Evolutionary conservation across 2,329 filamentous ascomycete genomes (phyloP), one percentile per base, ranked within the genome.

Genomic region (Aplosporella prunicola): DNA sequence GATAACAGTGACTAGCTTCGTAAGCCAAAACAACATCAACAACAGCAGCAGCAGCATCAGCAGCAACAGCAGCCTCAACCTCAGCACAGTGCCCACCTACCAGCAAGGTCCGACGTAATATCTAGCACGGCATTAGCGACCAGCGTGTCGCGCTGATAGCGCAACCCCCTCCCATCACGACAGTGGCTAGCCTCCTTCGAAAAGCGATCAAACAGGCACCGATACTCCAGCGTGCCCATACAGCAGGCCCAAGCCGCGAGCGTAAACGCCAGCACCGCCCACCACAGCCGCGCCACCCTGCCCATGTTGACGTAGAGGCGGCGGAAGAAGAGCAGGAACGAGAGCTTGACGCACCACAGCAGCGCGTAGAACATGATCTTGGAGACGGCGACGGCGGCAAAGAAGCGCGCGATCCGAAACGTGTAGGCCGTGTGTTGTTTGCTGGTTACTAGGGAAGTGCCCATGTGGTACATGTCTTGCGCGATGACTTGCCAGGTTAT

Each of bases 271-370:
- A 23, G 5, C 13, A 44, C 30, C 10, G 23, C 29, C 42, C 44
- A 44, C 42, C 39, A 46, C 8, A 14, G 16, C 10, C 32, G 20
- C 11, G 15, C 17, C 23, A 38, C 44, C 25, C 14, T 5, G 9
- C 16, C 23, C n/a, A 45, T 27, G 3, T 35, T 16, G 4, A 18
- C n/a, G 11, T 35, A 33, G 6, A 46, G 41, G n/a, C 31, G 5
- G 10, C 35, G 24, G 32, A 46, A 46, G 39, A 46, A 41, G 7
- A 44, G n/a, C 2, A 46, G 30, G 27, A 46, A 46, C 16, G 15
- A 33, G 3, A 43, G n/a, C 20, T 46, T 46, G 11, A 46, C 34
- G 8, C 33, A 29, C 39, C 40, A 46, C 16, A 46, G 20, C 4
- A 17, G 30, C 5, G 31, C n/a, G 16, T 43, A 40, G 27, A 43